Conservation (phyloP, 2,329 filamentous ascomycete genomes). For the Bipolaris cookei region DNA sequence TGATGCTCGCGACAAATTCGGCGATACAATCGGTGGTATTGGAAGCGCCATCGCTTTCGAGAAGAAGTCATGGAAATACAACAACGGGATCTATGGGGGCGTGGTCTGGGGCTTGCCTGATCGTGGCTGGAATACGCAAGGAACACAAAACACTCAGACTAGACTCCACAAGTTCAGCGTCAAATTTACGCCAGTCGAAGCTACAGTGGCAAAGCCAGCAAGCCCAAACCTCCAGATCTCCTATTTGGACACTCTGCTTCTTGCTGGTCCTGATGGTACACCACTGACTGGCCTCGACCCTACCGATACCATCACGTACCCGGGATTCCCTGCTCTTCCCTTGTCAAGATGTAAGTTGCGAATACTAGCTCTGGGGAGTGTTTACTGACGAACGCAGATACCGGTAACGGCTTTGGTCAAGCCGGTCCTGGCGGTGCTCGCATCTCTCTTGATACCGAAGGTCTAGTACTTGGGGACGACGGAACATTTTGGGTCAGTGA, state of each 20-base stretch:
- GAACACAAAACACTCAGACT: constrained; percentile 69
- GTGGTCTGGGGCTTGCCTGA: constrained; percentile 70
- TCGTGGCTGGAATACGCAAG: constrained; percentile 76
- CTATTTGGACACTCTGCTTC: constrained; percentile 69
- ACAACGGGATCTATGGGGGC: constrained; percentile 61
- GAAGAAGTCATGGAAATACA: constrained; percentile 62
- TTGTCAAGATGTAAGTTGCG: constrained; percentile 59
- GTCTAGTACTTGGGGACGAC: constrained; percentile 65
- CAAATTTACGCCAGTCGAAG: constrained; percentile 61
- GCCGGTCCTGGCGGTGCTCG: constrained; percentile 64
- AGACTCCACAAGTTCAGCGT: constrained; percentile 72
- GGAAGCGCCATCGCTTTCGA: constrained; percentile 72
- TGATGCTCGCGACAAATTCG: constrained; percentile 68
- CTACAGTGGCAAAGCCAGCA: constrained; percentile 61
- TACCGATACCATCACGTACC: constrained; percentile 51
- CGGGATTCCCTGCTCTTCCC: constrained; percentile 67
- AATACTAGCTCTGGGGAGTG: no score
- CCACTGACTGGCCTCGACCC: constrained; percentile 58
- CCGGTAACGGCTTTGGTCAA: constrained; percentile 71
- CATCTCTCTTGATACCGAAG: constrained; percentile 70
- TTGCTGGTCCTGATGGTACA: constrained; percentile 67
- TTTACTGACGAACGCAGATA: constrained; percentile 43
- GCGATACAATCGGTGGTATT: constrained; percentile 71
- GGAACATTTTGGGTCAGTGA: constrained; percentile 71
- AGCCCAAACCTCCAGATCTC: constrained; percentile 66